Conservation (phyloP, 768 basidiomycete species). For the Boletus bicolor region DNA sequence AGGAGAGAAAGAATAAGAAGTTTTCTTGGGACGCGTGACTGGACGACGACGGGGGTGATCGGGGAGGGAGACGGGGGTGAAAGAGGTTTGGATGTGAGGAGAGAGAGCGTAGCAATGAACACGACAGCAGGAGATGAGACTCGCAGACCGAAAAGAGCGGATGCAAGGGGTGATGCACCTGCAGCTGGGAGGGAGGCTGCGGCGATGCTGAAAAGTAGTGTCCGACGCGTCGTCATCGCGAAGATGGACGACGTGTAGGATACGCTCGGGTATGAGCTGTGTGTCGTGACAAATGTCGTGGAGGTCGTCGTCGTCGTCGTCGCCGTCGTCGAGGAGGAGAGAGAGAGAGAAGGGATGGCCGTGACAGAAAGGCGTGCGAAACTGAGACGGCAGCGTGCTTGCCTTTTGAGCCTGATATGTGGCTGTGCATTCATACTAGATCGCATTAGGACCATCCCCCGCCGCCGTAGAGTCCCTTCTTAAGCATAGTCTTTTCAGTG, state of each 20-base stretch:
- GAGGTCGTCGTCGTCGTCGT: conserved; percentile 31
- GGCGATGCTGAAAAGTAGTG: conserved; percentile 18
- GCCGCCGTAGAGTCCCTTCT: neutral
- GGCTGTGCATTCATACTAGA: conserved; percentile 21
- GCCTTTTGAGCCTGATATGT: conserved; percentile 32
- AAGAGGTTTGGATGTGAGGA: conserved; percentile 48
- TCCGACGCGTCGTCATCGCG: conserved; percentile 27
- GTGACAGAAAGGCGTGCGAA: conserved; percentile 31
- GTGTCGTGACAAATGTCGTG: conserved; percentile 9
- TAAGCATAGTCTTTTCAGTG: neutral
- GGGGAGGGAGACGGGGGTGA: conserved; percentile 48
- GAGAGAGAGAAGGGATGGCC: conserved; percentile 24
- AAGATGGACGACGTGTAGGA: neutral
- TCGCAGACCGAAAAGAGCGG: conserved; percentile 54
- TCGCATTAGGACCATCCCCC: neutral
- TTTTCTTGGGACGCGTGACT: conserved; percentile 69
- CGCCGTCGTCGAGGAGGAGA: conserved; percentile 20
- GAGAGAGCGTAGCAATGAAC: conserved; percentile 57
- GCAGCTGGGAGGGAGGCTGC: conserved; percentile 22
- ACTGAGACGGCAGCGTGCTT: conserved; percentile 19
- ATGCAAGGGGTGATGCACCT: conserved; percentile 22
- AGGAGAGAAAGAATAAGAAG: conserved; percentile 70
- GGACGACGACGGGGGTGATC: conserved; percentile 77
- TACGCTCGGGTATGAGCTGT: neutral
- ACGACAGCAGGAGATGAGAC: conserved; percentile 68